Percentiles rank a stretch among this genome's conserved stretches.
phyloP scores from a whole-genome alignment of 805 yeast genomes.

The Monosporozyma aquatica region DNA sequence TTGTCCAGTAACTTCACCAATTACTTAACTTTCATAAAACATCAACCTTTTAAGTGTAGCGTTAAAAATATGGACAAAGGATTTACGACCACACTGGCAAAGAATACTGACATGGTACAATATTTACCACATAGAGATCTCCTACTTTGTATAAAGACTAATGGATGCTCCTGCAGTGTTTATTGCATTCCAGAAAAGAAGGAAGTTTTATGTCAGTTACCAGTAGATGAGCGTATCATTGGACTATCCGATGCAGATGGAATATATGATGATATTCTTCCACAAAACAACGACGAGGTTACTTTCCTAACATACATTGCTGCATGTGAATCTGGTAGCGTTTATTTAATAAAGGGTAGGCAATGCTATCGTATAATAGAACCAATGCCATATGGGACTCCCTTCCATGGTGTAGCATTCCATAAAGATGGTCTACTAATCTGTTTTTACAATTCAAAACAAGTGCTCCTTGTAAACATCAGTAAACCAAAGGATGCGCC shows the following conservation, averaged over 20 bases:
- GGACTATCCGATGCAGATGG: not conserved
- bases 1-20: not conserved
- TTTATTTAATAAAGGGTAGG: not conserved
- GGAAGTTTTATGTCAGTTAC: not conserved
- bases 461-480: slow-evolving; percentile 12
- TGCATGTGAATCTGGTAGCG: not conserved
- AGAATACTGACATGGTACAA: too few relatives aligned
- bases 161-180: not conserved
- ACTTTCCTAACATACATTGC: not conserved
- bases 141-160: not conserved
- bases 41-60: not conserved
- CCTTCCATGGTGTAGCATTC: slow-evolving; percentile 8
- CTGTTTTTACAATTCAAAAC: slow-evolving; percentile 15
- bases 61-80: too few relatives aligned
- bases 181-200: not conserved
- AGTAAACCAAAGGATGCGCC: slow-evolving; percentile 10
- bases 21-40: not conserved
- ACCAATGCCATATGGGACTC: not conserved
- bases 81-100: too few relatives aligned
- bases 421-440: slow-evolving; percentile 35
- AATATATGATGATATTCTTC: not conserved
- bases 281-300: not conserved
- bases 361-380: not conserved
- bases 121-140: too few relatives aligned
- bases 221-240: not conserved